phyloP scores from a whole-genome alignment of 495 filamentous ascomycete genomes.

The Penicillium odoratum region DNA sequence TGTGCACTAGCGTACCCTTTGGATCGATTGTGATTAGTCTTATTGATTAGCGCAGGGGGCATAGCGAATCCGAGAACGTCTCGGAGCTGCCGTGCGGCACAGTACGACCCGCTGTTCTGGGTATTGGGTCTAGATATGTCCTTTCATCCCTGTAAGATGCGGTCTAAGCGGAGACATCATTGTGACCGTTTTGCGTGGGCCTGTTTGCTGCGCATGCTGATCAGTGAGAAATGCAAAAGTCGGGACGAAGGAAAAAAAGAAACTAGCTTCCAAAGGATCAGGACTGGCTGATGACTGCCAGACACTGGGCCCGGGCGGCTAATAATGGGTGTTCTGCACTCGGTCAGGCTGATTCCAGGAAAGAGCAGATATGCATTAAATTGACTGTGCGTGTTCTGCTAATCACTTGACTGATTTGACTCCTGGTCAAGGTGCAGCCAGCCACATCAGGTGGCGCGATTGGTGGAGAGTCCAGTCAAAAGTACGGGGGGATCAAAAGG shows the following conservation, averaged over 20 bases:
- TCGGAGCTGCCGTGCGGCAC: constrained; percentile 17
- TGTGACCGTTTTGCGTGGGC: background rate
- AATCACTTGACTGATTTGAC: constrained; percentile 21
- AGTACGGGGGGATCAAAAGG: constrained; percentile 13
- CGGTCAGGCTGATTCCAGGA: background rate
- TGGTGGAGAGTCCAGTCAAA: constrained; percentile 2
- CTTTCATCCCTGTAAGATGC: constrained; percentile 14
- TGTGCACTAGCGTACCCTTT: constrained; percentile 14
- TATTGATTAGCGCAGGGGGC: constrained; percentile 15
- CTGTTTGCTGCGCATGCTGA: constrained; percentile 6
- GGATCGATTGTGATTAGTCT: constrained; percentile 14
- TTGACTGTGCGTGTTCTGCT: constrained; percentile 19
- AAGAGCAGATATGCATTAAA: background rate
- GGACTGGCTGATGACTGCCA: constrained; percentile 19
- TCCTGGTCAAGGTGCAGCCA: constrained; percentile 23
- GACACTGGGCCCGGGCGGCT: constrained; percentile 24
- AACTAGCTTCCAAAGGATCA: constrained; percentile 21
- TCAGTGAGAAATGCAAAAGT: background rate
- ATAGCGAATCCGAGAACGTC: constrained; percentile 19
- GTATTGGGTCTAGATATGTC: constrained; percentile 21
- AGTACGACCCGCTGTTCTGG: constrained; percentile 19
- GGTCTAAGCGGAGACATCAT: background rate
- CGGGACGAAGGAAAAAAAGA: constrained; percentile 11
- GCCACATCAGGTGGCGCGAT: constrained; percentile 15
- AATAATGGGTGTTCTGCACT: constrained; percentile 18